Evolutionary conservation across 257 asterid species (phyloP), one percentile per base, ranked within the genome.

Genomic region (Verbascum thapsus): DNA sequence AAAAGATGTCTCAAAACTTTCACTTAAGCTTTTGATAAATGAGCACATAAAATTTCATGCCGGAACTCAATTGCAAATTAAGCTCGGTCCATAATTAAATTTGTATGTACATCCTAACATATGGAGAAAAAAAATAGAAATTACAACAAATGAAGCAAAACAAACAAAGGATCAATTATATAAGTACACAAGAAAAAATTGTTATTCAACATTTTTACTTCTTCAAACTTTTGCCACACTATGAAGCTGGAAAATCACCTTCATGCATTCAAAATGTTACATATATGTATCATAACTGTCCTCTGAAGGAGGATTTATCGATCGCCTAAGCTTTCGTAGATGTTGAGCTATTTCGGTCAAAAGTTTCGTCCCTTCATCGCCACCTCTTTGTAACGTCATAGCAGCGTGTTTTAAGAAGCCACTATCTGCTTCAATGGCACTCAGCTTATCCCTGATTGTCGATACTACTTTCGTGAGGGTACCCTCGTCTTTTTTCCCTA

Each of bases 351-450:
- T 88, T 68, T 88, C 91, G 37, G 69, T 52, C 80, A 88, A 76
- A 62, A 88, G 81, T 42, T 81, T 79, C 54, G 81, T 79, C 35
- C 87, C 96, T 48, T 82, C 96, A 49, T 82, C 87, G 5, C 71
- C 80, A 18, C 86, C 85, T 19, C 69, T 78, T 47, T 86, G 94
- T 61, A 82, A 30, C 10, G 87, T 74, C 95, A 77, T 79, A 26
- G 94, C 85, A 34, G 90, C 86, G 41, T 84, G 95, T 76, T 85
- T 85, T 68, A 88, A 68, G 82, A 88, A 85, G 47, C 82, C 83
- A 66, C 89, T 81, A 11, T 88, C 96, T n/a, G 88, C 86, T 81
- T 88, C 96, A 19, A 88, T 61, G 4, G 78, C 89, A 68, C 86
- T 76, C 72, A 88, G 42, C 58, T 90, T 78, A 74, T 88, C 91